These are phyloP conservation scores for Raphanus sativus DNA, from an alignment of 345 rosid species.

Conservation along the genomic window DNA sequence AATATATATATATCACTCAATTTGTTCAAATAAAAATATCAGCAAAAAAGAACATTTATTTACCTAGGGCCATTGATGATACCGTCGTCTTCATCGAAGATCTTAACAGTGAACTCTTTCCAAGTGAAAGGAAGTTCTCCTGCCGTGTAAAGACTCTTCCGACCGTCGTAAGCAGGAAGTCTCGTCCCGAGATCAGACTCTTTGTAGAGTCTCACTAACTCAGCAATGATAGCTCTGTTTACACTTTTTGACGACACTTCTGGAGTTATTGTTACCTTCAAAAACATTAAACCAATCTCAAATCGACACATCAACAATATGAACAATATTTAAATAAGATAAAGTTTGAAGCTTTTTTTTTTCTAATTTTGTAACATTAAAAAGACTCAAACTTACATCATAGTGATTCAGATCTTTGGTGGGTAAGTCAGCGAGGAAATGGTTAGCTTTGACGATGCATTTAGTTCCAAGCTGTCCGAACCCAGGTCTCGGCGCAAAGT, in stretches of 20 bases:
- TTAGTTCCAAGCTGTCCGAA: constrained; percentile 83
- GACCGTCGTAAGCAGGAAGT: constrained; percentile 98
- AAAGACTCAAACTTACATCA: constrained; percentile 55
- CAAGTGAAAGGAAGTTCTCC: constrained; percentile 88
- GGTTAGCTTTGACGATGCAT: constrained; percentile 98
- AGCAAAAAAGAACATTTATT: too few species aligned
- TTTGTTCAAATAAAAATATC: not conserved
- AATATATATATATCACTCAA: constrained; percentile 8
- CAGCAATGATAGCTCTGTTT: constrained; percentile 94
- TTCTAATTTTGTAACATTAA: not conserved
- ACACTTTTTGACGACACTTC: constrained; percentile 82
- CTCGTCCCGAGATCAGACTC: constrained; percentile 91
- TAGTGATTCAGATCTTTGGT: constrained; percentile 92
- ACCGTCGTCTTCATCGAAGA: constrained; percentile 76
- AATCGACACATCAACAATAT: constrained; percentile 33
- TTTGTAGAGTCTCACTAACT: constrained; percentile 78
- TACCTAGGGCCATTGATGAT: constrained; percentile 78
- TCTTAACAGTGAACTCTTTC: constrained; percentile 85
- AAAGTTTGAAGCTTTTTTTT: constrained; percentile 3
- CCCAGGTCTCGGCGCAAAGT: constrained; percentile 84
- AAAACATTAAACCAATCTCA: constrained; percentile 34
- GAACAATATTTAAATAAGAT: too few species aligned
- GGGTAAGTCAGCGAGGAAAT: constrained; percentile 89
- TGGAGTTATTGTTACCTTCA: constrained; percentile 95
- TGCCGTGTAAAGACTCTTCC: constrained; percentile 94